Evolutionary conservation across 495 filamentous ascomycete species (phyloP), one percentile per base, ranked within the genome.

Genomic region (Aspergillus sclerotiicarbonarius): DNA sequence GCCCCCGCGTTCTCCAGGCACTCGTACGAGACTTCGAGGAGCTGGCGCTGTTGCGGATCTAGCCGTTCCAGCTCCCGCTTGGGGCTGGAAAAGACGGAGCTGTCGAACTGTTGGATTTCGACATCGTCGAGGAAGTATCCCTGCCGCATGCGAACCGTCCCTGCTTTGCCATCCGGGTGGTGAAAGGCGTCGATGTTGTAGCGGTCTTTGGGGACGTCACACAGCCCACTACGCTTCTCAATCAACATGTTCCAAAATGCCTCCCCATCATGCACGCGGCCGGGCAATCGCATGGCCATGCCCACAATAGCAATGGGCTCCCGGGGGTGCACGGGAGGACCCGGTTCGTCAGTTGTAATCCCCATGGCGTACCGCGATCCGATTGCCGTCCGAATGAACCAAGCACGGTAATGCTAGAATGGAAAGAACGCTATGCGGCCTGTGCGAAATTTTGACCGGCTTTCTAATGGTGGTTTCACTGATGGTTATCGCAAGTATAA

Each of bases 21-120:
- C 39, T 77, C 73, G 5, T 58, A 57, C 0, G 74, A 65, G 0
- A 80, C 76, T 60, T 88, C 84, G 0, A 87, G 70, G 0, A 87
- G 61, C 16, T 79, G 67, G 0, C 84, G 67, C 51, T 86, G 83
- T 10, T 83, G 76, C 0, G 85, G 85, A 53, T 87, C 84, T 67
- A 83, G 75, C 0, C 62, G 61, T 60, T 79, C 76, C 3, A 76
- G 76, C 47, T 85, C 82, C 43, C 15, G 30, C 21, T 64, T 58
- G 0, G 70, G 64, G 56, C 81, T 74, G 0, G 66, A 65, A 60
- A 84, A 78, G 47, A 68, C 57, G 5, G 62, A 60, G 0, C 53
- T 65, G 30, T 70, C 67, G 0, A 61, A 20, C 1, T 45, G 53
- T 2, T 32, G 37, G 15, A 66, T 45, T 16, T 67, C 61, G 0